A percentile compares a stretch with the other conserved stretches of the same genome.
These are phyloP conservation scores for Casuarina cunninghamiana DNA, from an alignment of 306 rosid genomes.

Conservation along the genomic window DNA sequence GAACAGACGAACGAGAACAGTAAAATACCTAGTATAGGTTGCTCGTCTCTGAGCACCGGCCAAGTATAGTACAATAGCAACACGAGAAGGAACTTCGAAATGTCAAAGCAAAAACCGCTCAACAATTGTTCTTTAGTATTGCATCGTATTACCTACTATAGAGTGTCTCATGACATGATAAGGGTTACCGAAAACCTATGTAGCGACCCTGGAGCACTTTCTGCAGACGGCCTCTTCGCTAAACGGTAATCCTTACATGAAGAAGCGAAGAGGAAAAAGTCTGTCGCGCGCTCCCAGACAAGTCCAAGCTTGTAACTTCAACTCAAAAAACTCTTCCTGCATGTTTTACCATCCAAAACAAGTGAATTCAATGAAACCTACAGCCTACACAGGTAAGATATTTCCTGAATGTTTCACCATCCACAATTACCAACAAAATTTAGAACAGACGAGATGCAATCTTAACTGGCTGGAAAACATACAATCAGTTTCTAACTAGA, in stretches of 20 bases:
- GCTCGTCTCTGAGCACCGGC: background rate
- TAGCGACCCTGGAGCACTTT: slow-evolving; percentile 5
- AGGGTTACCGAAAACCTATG: slow-evolving; percentile 18
- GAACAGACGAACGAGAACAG: background rate
- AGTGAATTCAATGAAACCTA: background rate
- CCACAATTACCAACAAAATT: background rate
- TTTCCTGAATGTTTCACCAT: background rate
- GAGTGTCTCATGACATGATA: background rate
- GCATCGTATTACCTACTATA: background rate
- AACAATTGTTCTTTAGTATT: no score
- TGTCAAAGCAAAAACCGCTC: background rate
- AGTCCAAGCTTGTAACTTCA: background rate
- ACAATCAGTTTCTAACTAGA: no score
- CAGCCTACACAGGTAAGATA: background rate
- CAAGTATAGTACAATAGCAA: background rate
- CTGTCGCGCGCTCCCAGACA: slow-evolving; percentile 9
- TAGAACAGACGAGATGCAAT: background rate
- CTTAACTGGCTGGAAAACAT: background rate
- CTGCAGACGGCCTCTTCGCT: background rate
- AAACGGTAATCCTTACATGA: background rate
- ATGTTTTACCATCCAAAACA: background rate
- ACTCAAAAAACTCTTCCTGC: background rate
- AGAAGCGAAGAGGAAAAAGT: slow-evolving; percentile 16
- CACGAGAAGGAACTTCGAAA: background rate
- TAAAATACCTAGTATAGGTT: background rate